Conservation (phyloP, 2,329 filamentous ascomycete genomes). For the Bipolaris victoriae region DNA sequence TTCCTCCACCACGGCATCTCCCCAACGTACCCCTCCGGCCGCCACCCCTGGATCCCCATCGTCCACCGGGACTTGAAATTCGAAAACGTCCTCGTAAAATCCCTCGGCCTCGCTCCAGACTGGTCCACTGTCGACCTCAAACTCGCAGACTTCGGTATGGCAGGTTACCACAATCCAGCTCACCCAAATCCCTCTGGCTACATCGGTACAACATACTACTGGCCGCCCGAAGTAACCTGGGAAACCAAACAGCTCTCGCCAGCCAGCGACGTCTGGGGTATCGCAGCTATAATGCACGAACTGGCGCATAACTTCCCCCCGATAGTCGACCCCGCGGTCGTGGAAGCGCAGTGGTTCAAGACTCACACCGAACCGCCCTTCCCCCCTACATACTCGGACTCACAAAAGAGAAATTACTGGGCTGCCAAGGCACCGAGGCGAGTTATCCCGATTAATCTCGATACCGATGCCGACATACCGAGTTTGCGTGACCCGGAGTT, state of each 20-base stretch:
- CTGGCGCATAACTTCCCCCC: constrained; percentile 27
- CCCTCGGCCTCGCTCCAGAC: constrained; percentile 16
- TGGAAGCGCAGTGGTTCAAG: constrained; percentile 2
- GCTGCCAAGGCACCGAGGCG: constrained; percentile 12
- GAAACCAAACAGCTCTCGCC: constrained; percentile 16
- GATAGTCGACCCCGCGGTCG: constrained; percentile 11
- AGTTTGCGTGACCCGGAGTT: background rate
- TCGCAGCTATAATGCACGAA: constrained; percentile 33
- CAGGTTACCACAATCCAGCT: constrained; percentile 60
- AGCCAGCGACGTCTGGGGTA: constrained; percentile 35
- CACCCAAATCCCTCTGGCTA: background rate
- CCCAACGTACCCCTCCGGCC: background rate
- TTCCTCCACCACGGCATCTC: constrained; percentile 32
- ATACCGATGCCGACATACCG: background rate
- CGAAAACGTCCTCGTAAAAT: constrained; percentile 79
- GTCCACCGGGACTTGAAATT: constrained; percentile 96
- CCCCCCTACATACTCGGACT: constrained; percentile 1
- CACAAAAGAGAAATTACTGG: constrained; percentile 16
- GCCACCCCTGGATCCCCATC: constrained; percentile 75
- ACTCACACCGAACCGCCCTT: background rate
- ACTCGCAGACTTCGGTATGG: constrained; percentile 72
- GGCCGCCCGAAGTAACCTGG: constrained; percentile 32
- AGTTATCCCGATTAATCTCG: constrained; percentile 22
- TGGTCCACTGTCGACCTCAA: constrained; percentile 57
- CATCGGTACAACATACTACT: constrained; percentile 23